phyloP scores from a whole-genome alignment of 768 basidiomycete genomes.

The Paxillus rubicundulus region DNA sequence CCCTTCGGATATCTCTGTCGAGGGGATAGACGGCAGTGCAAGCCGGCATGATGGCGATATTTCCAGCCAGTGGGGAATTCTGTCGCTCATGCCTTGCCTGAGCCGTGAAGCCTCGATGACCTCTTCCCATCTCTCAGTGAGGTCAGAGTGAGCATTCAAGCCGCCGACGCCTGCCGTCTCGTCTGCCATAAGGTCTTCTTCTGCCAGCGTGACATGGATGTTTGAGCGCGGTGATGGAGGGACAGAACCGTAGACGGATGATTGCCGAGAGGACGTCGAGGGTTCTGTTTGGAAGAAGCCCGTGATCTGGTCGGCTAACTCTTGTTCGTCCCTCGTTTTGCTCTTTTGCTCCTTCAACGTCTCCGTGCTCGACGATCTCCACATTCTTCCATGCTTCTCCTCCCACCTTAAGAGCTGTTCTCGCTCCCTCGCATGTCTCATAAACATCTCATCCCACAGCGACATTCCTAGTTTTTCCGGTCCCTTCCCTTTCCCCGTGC shows the following conservation, averaged over 20 bases:
- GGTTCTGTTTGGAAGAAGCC: constrained; percentile 1
- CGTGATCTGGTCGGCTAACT: constrained; percentile 14
- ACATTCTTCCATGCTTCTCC: constrained; percentile 27
- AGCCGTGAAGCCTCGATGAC: constrained; percentile 7
- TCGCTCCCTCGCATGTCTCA: constrained; percentile 55
- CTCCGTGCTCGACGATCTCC: constrained; percentile 40
- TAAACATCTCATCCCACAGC: constrained; percentile 62
- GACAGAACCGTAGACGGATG: constrained; percentile 13
- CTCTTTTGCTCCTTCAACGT: constrained; percentile 33
- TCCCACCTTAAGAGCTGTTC: constrained; percentile 57
- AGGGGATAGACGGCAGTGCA: constrained; percentile 30
- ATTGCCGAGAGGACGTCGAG: constrained; percentile 4
- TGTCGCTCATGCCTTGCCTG: background rate
- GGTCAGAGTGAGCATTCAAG: background rate
- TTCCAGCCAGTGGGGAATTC: constrained; percentile 2
- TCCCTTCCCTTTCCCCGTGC: constrained; percentile 6
- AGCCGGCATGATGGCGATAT: constrained; percentile 8
- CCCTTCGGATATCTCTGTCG: constrained; percentile 17
- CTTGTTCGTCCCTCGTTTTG: constrained; percentile 1
- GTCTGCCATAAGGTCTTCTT: constrained; percentile 14
- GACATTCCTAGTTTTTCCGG: constrained; percentile 33
- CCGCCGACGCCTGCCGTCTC: background rate
- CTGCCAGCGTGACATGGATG: constrained; percentile 12
- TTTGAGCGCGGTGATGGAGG: constrained; percentile 22
- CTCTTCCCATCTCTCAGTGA: constrained; percentile 12